Base-by-base conservation (phyloP, 2,329 filamentous ascomycete species). In the Cladosporium oxysporum region DNA sequence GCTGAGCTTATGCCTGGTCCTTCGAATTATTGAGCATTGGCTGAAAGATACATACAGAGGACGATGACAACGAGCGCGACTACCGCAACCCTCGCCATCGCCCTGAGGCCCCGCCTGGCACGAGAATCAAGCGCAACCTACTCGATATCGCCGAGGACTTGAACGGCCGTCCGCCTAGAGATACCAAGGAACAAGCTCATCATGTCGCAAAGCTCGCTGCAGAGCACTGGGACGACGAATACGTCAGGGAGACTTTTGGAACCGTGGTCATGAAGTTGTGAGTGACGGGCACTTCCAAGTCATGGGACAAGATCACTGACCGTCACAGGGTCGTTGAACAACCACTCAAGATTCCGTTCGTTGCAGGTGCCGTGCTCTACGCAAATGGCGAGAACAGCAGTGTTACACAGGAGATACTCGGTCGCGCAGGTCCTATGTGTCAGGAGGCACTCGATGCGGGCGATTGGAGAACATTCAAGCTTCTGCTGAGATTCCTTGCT, bases 291-390 rank as follows among this genome's bases (percentile, higher is more conserved):
- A 7, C 7, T 4, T 10, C 7, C 21, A 26, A 8, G 37, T 2
- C n/a, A 16, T 44, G 31, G 33, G 41, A 21, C 6, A 5, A 18
- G 28, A 31, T 47, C 31, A 41, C 62, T 66, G 26, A 62, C 64
- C n/a, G 55, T 64, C 67, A 69, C 49, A 88, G 85, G 70, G 85
- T 91, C 52, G 77, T 92, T 41, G 95, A 99, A 80, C 95, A 99
- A 80, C 95, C 95, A 1, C 90, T 99, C 78, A 98, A 98, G 83
- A 96, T 93, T n/a, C 94, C 95, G 0, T 98, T 97, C 76, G 85
- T 96, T 44, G 93, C 93, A 11, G 92, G 91, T 23, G 89, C 94
- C 16, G 85, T 96, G 52, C 84, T 97, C 66, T 86, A 92, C 65
- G 86, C 89, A 70, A 97, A 98, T 80, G 86, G 87, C 29, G 81